Percentiles rank a stretch among this genome's conserved stretches.
Evolutionary conservation across 495 filamentous ascomycete genomes (phyloP).

Genomic region (Podospora bellae-mahoneyi): DNA sequence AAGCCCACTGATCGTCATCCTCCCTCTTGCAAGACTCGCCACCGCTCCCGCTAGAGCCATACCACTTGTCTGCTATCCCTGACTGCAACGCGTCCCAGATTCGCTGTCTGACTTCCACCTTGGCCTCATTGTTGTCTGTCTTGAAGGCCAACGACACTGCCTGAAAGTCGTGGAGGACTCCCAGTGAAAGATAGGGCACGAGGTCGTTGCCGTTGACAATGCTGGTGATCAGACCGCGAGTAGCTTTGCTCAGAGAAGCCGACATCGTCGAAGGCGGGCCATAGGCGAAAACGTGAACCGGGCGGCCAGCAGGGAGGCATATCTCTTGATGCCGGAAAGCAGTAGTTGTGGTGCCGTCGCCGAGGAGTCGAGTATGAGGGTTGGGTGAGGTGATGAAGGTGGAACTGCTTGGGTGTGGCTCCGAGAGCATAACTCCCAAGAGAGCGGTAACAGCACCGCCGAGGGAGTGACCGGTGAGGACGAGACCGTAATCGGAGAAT

Average conservation of each 20-base stretch:
- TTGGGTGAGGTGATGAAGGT: conserved; percentile 45
- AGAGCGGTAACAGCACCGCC: conserved; percentile 73
- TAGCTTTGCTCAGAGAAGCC: conserved; percentile 65
- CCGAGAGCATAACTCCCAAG: conserved; percentile 69
- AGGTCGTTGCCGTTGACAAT: conserved; percentile 70
- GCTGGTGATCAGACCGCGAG: conserved; percentile 72
- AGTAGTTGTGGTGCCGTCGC: conserved; percentile 22
- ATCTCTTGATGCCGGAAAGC: conserved; percentile 30
- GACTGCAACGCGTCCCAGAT: conserved; percentile 60
- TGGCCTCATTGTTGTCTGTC: conserved; percentile 60
- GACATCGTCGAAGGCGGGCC: conserved; percentile 73
- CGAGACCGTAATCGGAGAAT: conserved; percentile 68
- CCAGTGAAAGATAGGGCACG: conserved; percentile 70
- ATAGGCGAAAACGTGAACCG: conserved; percentile 76
- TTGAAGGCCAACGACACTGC: conserved; percentile 69
- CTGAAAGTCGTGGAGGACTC: conserved; percentile 73
- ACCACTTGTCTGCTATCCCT: conserved; percentile 36
- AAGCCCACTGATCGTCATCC: conserved; percentile 69
- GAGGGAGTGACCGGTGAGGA: conserved; percentile 73
- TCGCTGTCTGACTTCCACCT: conserved; percentile 60
- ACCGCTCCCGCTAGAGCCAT: background rate
- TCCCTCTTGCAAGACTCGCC: conserved; percentile 16
- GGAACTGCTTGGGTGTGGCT: conserved; percentile 47
- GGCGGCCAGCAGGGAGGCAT: conserved; percentile 61
- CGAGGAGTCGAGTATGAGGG: conserved; percentile 43